A percentile compares a stretch with the other conserved stretches of the same genome.
Evolutionary conservation across 2,329 filamentous ascomycete genomes (phyloP).

Genomic region (Hypoxylon sp.): DNA sequence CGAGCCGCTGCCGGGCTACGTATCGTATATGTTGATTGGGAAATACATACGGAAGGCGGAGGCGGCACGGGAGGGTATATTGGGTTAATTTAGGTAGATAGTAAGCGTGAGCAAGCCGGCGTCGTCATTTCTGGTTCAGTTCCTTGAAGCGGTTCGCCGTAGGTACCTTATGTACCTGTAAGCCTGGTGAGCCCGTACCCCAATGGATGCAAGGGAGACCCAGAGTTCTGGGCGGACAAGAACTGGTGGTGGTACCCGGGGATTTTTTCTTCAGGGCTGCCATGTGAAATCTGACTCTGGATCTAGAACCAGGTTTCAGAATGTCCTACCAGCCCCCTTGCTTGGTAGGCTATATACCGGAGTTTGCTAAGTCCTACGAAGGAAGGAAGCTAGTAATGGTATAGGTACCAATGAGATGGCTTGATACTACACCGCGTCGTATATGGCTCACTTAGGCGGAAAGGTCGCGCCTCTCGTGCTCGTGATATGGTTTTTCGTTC

Average conservation of each 20-base stretch:
- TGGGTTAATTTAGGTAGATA: not conserved
- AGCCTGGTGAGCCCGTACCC: not conserved
- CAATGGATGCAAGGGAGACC: constrained; percentile 16
- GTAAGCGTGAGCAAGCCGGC: not conserved
- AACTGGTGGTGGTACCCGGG: constrained; percentile 4
- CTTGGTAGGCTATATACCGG: constrained; percentile 5
- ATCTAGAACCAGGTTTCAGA: constrained; percentile 13
- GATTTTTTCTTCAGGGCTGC: constrained; percentile 17
- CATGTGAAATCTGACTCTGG: constrained; percentile 25
- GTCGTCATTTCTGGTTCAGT: not conserved
- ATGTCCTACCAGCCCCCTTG: constrained; percentile 3
- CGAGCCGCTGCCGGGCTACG: not conserved
- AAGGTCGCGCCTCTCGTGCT: not conserved
- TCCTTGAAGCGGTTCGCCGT: not conserved
- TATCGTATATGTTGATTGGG: not conserved
- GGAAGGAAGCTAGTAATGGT: not conserved
- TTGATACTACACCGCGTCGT: not conserved
- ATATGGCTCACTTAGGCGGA: not conserved
- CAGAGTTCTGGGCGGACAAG: constrained; percentile 13
- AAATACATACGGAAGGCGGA: constrained; percentile 8
- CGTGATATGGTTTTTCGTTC: not conserved
- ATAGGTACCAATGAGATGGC: not conserved
- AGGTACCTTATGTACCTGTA: not conserved
- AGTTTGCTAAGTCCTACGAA: not conserved
- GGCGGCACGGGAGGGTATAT: not conserved